Evolutionary conservation across 2,329 filamentous ascomycete species (phyloP), one percentile per base, ranked within the genome.

Genomic region (Fusarium papillatum): DNA sequence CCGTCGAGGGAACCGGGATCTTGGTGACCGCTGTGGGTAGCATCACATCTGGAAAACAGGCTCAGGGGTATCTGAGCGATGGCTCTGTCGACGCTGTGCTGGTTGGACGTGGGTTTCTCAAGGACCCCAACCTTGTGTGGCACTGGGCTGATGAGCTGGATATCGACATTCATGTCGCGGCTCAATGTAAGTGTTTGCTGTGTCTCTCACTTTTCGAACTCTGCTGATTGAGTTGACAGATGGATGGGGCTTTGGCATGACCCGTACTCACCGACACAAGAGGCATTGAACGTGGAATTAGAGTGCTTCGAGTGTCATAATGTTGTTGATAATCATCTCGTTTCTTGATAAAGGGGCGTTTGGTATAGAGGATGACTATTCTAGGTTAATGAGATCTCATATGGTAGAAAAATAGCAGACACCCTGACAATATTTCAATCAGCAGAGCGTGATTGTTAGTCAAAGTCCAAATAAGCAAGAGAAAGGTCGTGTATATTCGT

Each of bases 1-100:
- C 89, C 13, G 89, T 95, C 11, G 92, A 91, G 1, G 90, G 92
- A 69, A 92, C 81, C 55, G 60, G 59, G 6, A 36, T 84, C 64
- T 31, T 82, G 3, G 84, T 88, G 22, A 80, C 82, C 2, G 81
- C 87, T 0, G 88, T 90, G 0, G 88, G 88, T 2, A 82, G 78
- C 60, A 88, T 90, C 69, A 84, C 78, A 0, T 82, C 71, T 11
- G 88, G 84, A 0, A 82, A 77, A 36, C 82, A 86, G 39, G 88
- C 89, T 0, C 84, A 89, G 72, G 83, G 86, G 7, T 78, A 90
- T 16, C 68, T 91, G 36, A 81, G 83, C 5, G 83, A 85, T 19
- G 81, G 83, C 10, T 84, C 84, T 5, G 79, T 90, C 0, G 89
- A 91, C 78, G 83, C 85, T 1, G 83, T 86, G 5, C 79, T 88